These are phyloP conservation scores for Yamadazyma diospyri DNA, from an alignment of 1,139 yeast species.

Conservation along the genomic window DNA sequence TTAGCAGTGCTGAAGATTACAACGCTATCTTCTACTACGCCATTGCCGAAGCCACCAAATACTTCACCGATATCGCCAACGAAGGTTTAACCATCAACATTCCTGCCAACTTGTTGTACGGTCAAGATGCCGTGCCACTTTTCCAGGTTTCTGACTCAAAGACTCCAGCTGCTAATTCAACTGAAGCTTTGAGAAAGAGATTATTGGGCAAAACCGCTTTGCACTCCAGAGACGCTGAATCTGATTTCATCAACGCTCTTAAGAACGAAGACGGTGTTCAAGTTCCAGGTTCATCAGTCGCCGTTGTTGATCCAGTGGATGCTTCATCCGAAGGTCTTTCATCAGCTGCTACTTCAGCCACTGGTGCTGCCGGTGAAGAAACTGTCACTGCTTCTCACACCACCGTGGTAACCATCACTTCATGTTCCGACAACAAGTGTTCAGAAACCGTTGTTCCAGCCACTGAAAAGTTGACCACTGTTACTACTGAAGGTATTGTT, in stretches of 20 bases:
- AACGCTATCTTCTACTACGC: slow-evolving; percentile 35
- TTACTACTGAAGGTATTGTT: slow-evolving; percentile 21
- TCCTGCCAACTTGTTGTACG: slow-evolving; percentile 32
- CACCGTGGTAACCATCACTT: slow-evolving; percentile 30
- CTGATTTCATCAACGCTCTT: slow-evolving; percentile 32
- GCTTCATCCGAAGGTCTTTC: slow-evolving; percentile 14
- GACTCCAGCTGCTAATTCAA: slow-evolving; percentile 36
- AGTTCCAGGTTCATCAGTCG: slow-evolving; percentile 17
- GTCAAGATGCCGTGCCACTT: slow-evolving; percentile 21
- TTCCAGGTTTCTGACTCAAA: slow-evolving; percentile 29
- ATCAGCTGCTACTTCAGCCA: slow-evolving; percentile 12
- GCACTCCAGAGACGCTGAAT: slow-evolving; percentile 16
- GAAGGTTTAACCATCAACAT: slow-evolving; percentile 32
- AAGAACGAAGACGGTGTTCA: slow-evolving; percentile 27
- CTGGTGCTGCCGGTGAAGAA: slow-evolving; percentile 9
- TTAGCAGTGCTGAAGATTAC: slow-evolving; percentile 29
- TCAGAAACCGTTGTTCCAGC: slow-evolving; percentile 30
- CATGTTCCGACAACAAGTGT: slow-evolving; percentile 36
- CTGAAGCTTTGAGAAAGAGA: slow-evolving; percentile 43
- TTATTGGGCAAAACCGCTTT: slow-evolving; percentile 17
- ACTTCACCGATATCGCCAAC: slow-evolving; percentile 32
- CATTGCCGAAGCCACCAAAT: slow-evolving; percentile 19
- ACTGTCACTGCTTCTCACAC: slow-evolving; percentile 15
- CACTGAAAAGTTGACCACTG: slow-evolving; percentile 16
- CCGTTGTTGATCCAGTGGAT: slow-evolving; percentile 22